Base-by-base conservation (phyloP, 805 yeast species). In the Maudiozyma turicensis region DNA sequence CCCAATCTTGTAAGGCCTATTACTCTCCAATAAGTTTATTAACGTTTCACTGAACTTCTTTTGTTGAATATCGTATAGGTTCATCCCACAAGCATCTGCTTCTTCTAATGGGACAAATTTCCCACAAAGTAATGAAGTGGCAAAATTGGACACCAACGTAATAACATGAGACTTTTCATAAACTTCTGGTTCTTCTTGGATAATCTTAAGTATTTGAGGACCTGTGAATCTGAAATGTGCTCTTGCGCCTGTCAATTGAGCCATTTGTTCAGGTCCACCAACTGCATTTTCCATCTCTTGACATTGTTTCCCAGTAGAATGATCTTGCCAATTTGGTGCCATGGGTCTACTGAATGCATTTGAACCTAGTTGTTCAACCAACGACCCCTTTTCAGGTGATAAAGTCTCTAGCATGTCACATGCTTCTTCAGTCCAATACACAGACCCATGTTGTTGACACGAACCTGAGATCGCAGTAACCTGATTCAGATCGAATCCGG, bases 251-350 rank as follows among this genome's bases (percentile, higher is more conserved):
- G 95, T 84, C 28, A 82, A 65, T 37, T 70, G 58, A 7, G 95
- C 89, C 59, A 89, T 68, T 9, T 55, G 54, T 6, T 68, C 57
- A 10, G 75, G 68, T 31, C 90, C 93, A 3, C 86, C 89, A 9
- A 76, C 76, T 1, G 70, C 70, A 0, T 63, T 61, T 58, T 86
- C 93, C 57, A 87, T 82, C 34, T 64, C 73, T 31, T 69, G 60
- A 49, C 86, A 72, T 62, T 89, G 95, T 20, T 72, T 66, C 4
- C 78, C 83, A 0, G 97, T 89, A 28, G 93, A 83, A 61, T 87
- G 95, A 60, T 89, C 96, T 66, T 89, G 97, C 97, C 97, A 89
- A 61, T 90, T 89, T 8, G 96, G 95, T 5, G 95, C 82, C 40
- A 72, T 72, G 6, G 74, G 70, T 56, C 80, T 73, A 1, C 91